Evolutionary conservation across 345 rosid genomes (phyloP).

Genomic region (Corymbia maculata): DNA sequence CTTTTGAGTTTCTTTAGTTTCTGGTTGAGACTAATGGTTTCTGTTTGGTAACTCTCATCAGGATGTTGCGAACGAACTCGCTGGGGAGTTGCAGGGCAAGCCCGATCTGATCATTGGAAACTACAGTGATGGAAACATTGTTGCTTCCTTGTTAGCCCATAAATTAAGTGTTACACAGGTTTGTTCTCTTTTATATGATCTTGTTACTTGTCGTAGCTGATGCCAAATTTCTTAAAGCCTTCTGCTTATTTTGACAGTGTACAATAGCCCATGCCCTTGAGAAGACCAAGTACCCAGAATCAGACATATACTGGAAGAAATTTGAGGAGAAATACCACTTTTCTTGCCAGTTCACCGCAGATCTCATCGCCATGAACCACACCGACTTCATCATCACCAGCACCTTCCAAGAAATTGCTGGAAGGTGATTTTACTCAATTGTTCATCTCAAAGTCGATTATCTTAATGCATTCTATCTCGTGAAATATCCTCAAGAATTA

Average conservation of each 20-base stretch:
- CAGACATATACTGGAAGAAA: conserved; percentile 92
- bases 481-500: neutral
- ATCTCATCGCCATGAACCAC: conserved; percentile 91
- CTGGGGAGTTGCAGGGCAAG: conserved; percentile 78
- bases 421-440: conserved; percentile 40
- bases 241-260: conserved; percentile 34
- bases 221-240: neutral
- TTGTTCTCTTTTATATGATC: neutral
- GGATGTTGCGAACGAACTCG: conserved; percentile 79
- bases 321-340: conserved; percentile 91
- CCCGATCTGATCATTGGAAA: conserved; percentile 93
- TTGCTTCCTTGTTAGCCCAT: conserved; percentile 83
- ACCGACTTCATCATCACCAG: conserved; percentile 98
- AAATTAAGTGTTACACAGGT: conserved; percentile 94
- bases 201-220: neutral
- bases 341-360: conserved; percentile 95
- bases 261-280: conserved; percentile 96
- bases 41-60: neutral
- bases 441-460: neutral
- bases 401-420: conserved; percentile 97
- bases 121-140: conserved; percentile 94
- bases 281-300: conserved; percentile 92
- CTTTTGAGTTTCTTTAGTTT: neutral
- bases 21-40: neutral
- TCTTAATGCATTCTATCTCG: neutral